phyloP scores from a whole-genome alignment of 805 yeast genomes.

The Schwanniomyces occidentalis region DNA sequence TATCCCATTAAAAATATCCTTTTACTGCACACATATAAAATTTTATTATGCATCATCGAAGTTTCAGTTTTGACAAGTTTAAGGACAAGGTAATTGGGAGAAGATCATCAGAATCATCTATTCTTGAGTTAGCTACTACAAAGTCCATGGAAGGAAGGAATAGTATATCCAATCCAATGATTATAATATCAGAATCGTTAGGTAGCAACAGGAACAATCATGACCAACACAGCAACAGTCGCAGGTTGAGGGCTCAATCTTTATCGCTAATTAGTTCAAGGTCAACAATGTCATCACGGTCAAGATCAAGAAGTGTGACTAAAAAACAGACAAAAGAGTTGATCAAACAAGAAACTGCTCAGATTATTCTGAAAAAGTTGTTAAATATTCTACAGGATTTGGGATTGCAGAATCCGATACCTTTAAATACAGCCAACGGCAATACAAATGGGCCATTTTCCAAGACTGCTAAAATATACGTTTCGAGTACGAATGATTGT shows the following conservation, averaged over 20 bases:
- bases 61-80: slow-evolving; percentile 24
- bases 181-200: slow-evolving; percentile 17
- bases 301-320: slow-evolving; percentile 16
- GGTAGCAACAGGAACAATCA: slow-evolving; percentile 2
- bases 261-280: slow-evolving; percentile 9
- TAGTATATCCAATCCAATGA: slow-evolving; percentile 22
- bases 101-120: slow-evolving; percentile 25
- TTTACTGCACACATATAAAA: no score
- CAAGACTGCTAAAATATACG: slow-evolving; percentile 30
- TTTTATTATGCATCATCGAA: slow-evolving; percentile 12
- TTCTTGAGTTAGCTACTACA: slow-evolving; percentile 22
- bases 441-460: slow-evolving; percentile 22
- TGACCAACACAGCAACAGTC: slow-evolving; percentile 1
- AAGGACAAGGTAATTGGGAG: slow-evolving; percentile 27
- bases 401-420: slow-evolving; percentile 42
- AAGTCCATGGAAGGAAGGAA: slow-evolving; percentile 7
- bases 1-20: no score
- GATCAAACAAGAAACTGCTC: slow-evolving; percentile 39
- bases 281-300: slow-evolving; percentile 8
- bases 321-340: slow-evolving; percentile 37
- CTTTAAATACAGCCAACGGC: slow-evolving; percentile 30
- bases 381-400: slow-evolving; percentile 28
- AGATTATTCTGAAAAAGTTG: slow-evolving; percentile 36
- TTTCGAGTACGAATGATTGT: slow-evolving; percentile 41
- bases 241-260: slow-evolving; percentile 14